Evolutionary conservation across 2,329 filamentous ascomycete species (phyloP).

Genomic region (Claviceps sorghi): DNA sequence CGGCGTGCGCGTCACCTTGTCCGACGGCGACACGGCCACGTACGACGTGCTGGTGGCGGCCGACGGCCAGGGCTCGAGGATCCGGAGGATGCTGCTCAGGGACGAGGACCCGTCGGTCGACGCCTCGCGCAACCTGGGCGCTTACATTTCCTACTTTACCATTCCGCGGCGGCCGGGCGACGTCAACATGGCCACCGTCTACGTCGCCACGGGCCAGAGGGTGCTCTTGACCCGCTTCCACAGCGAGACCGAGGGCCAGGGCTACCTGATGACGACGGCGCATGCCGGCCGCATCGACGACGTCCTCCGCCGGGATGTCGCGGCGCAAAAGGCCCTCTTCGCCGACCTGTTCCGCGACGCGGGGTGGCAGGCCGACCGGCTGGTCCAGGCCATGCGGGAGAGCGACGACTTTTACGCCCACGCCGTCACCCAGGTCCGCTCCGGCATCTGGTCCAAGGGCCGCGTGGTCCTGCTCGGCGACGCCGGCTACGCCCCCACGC

Average conservation of each 20-base stretch:
- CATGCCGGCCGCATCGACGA: constrained; percentile 11
- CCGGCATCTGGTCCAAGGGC: constrained; percentile 22
- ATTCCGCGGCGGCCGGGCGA: constrained; percentile 16
- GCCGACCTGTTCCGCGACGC: constrained; percentile 24
- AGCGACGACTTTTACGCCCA: constrained; percentile 30
- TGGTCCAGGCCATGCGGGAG: constrained; percentile 22
- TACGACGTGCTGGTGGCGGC: constrained; percentile 42
- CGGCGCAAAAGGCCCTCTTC: constrained; percentile 20
- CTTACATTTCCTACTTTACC: constrained; percentile 26
- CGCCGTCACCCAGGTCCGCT: constrained; percentile 27
- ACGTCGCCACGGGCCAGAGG: constrained; percentile 21
- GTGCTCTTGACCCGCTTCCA: constrained; percentile 16
- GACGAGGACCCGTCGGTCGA: constrained; percentile 12
- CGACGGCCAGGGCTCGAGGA: constrained; percentile 27
- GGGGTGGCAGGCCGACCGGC: constrained; percentile 28
- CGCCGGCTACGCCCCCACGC: constrained; percentile 31
- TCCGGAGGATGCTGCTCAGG: constrained; percentile 13
- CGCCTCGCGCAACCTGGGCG: constrained; percentile 7
- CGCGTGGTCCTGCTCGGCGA: constrained; percentile 33
- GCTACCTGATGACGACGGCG: constrained; percentile 12
- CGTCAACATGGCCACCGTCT: constrained; percentile 11
- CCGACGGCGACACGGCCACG: constrained; percentile 24
- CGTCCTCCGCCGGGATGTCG: constrained; percentile 8
- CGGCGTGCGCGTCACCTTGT: constrained; percentile 24
- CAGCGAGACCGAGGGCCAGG: constrained; percentile 11